Percentiles rank a stretch among this genome's conserved stretches.
Evolutionary conservation across 768 basidiomycete species (phyloP).

Genomic region (Dacryopinax primogenitus): DNA sequence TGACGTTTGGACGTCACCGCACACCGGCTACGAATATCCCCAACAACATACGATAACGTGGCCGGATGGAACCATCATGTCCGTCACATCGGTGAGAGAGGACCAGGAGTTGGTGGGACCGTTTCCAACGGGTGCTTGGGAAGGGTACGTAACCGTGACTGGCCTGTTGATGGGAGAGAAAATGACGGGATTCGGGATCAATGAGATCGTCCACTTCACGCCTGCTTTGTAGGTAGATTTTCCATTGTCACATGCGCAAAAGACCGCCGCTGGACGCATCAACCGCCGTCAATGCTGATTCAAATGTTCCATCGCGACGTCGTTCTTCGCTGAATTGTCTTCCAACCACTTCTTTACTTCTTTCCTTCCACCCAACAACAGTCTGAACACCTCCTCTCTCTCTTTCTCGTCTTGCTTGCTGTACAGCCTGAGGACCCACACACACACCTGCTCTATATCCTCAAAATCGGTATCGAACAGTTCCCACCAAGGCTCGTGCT

Average conservation of each 20-base stretch:
- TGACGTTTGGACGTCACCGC: not conserved
- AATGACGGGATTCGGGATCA: not conserved
- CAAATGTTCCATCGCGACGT: not conserved
- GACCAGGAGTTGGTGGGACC: not conserved
- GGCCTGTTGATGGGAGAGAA: not conserved
- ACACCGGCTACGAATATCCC: not conserved
- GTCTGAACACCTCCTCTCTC: constrained; percentile 34
- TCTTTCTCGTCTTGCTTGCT: constrained; percentile 34
- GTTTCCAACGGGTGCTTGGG: not conserved
- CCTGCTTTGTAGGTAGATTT: not conserved
- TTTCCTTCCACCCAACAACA: constrained; percentile 59
- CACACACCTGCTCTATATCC: constrained; percentile 74
- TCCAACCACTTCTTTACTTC: constrained; percentile 77
- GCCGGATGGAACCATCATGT: not conserved
- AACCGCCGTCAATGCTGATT: not conserved
- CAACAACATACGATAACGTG: not conserved
- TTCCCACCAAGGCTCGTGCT: constrained; percentile 68
- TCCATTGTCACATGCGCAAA: not conserved
- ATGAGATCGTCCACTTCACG: not conserved
- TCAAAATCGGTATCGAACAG: constrained; percentile 87
- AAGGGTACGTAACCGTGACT: not conserved
- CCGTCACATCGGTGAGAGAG: not conserved
- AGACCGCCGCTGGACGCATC: not conserved
- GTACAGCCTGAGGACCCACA: constrained; percentile 74
- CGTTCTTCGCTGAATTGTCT: constrained; percentile 24